Evolutionary conservation across 768 basidiomycete species (phyloP).

Genomic region (Pulveroboletus sp.): DNA sequence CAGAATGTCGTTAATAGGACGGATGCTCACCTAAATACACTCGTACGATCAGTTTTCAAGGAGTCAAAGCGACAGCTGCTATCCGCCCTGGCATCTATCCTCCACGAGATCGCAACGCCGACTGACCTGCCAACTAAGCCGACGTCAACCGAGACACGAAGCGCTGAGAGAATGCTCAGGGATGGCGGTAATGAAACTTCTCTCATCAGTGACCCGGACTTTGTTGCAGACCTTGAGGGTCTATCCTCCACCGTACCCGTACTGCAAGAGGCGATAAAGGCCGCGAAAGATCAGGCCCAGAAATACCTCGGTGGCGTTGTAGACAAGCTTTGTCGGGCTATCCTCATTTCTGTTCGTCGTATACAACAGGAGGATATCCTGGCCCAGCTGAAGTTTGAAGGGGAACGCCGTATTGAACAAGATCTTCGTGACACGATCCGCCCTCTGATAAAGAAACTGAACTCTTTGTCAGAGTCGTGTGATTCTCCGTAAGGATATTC

Average conservation of each 20-base stretch:
- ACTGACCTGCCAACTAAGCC: slow-evolving; percentile 1
- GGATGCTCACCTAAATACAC: slow-evolving; percentile 9
- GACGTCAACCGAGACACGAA: slow-evolving; percentile 7
- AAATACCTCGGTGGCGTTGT: slow-evolving; percentile 16
- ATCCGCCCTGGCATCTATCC: slow-evolving; percentile 13
- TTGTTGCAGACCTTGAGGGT: slow-evolving; percentile 21
- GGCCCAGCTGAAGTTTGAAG: slow-evolving; percentile 13
- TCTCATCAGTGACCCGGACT: slow-evolving; percentile 20
- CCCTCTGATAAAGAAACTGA: slow-evolving; percentile 18
- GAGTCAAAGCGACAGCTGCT: slow-evolving; percentile 13
- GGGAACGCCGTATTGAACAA: slow-evolving; percentile 13
- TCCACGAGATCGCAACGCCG: slow-evolving; percentile 9
- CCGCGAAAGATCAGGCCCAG: slow-evolving; percentile 16
- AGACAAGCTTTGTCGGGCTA: slow-evolving; percentile 16
- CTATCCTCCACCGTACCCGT: slow-evolving; percentile 9
- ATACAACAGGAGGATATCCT: slow-evolving; percentile 19
- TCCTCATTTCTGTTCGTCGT: slow-evolving; percentile 7
- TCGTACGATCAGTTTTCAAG: slow-evolving; percentile 14
- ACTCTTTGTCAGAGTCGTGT: slow-evolving; percentile 15
- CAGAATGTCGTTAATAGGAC: slow-evolving; percentile 12
- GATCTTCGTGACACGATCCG: slow-evolving; percentile 9
- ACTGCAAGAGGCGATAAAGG: slow-evolving; percentile 15
- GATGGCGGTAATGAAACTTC: slow-evolving; percentile 19
- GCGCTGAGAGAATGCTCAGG: slow-evolving; percentile 21
- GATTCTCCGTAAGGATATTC: slow-evolving; percentile 15